phyloP scores from a whole-genome alignment of 2,329 filamentous ascomycete species.

The Pyrenochaeta sp. region DNA sequence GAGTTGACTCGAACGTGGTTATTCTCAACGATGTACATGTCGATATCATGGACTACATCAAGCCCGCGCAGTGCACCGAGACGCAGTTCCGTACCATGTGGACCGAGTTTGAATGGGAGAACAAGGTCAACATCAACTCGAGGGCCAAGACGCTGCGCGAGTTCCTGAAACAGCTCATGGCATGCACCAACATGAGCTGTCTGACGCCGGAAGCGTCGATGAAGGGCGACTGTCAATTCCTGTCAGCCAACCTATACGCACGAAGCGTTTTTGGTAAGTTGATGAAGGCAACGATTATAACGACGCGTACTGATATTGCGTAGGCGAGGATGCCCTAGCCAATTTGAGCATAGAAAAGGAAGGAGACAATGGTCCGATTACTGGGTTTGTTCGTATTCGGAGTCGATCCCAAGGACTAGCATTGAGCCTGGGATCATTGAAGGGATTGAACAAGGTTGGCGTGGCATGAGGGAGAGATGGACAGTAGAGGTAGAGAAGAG shows the following conservation, averaged over 20 bases:
- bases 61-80: conserved; percentile 94
- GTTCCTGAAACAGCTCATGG: conserved; percentile 94
- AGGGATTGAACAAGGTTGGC: conserved; percentile 75
- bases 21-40: conserved; percentile 98
- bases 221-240: conserved; percentile 96
- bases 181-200: conserved; percentile 98
- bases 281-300: neutral
- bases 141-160: conserved; percentile 91
- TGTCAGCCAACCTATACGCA: conserved; percentile 96
- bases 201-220: conserved; percentile 94
- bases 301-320: conserved; percentile 13
- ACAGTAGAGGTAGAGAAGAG: conserved; percentile 8
- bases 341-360: conserved; percentile 99
- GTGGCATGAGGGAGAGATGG: conserved; percentile 24
- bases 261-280: conserved; percentile 95
- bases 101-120: conserved; percentile 99
- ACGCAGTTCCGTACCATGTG: conserved; percentile 99
- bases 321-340: conserved; percentile 96
- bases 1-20: conserved; percentile 80
- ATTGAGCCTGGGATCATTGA: conserved; percentile 89
- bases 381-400: conserved; percentile 96
- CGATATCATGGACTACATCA: conserved; percentile 99
- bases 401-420: conserved; percentile 96
- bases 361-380: conserved; percentile 92
- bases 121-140: conserved; percentile 99